phyloP scores from a whole-genome alignment of 768 basidiomycete species.

The Boletales sp. region DNA sequence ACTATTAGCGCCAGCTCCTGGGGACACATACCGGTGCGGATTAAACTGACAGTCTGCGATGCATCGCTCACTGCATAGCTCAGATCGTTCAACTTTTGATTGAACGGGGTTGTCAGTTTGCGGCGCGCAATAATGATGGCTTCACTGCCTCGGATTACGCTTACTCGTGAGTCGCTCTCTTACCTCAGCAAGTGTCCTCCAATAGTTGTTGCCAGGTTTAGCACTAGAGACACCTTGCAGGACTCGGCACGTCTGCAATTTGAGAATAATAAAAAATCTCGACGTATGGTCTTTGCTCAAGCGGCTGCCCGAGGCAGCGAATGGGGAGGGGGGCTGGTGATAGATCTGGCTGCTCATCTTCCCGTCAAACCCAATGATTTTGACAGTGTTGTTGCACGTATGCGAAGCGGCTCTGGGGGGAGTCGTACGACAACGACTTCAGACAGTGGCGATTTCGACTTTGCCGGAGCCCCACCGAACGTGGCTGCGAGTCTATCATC shows the following conservation, averaged over 20 bases:
- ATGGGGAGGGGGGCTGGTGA: slow-evolving; percentile 44
- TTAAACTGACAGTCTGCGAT: not conserved
- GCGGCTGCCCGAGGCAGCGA: slow-evolving; percentile 66
- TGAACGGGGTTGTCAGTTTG: slow-evolving; percentile 82
- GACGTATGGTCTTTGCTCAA: slow-evolving; percentile 69
- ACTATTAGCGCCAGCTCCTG: slow-evolving; percentile 74
- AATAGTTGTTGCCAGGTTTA: slow-evolving; percentile 44
- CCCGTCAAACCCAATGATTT: slow-evolving; percentile 43
- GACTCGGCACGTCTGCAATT: slow-evolving; percentile 77
- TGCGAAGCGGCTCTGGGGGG: slow-evolving; percentile 79
- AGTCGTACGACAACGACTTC: slow-evolving; percentile 75
- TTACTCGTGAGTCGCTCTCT: slow-evolving; percentile 39
- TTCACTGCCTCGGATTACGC: slow-evolving; percentile 93
- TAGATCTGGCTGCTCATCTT: slow-evolving; percentile 43
- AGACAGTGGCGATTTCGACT: slow-evolving; percentile 65
- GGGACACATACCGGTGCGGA: slow-evolving; percentile 75
- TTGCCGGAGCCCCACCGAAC: slow-evolving; percentile 36
- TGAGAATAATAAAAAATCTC: slow-evolving; percentile 74
- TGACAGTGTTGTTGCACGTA: slow-evolving; percentile 42
- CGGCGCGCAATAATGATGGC: slow-evolving; percentile 83
- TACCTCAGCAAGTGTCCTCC: not conserved
- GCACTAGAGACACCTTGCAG: slow-evolving; percentile 72
- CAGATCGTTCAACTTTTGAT: slow-evolving; percentile 84
- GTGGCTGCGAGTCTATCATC: slow-evolving; percentile 49
- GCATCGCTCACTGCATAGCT: slow-evolving; percentile 9